These are phyloP conservation scores for Alternaria hordeiaustralica DNA, from an alignment of 2,329 filamentous ascomycete species.

Conservation along the genomic window DNA sequence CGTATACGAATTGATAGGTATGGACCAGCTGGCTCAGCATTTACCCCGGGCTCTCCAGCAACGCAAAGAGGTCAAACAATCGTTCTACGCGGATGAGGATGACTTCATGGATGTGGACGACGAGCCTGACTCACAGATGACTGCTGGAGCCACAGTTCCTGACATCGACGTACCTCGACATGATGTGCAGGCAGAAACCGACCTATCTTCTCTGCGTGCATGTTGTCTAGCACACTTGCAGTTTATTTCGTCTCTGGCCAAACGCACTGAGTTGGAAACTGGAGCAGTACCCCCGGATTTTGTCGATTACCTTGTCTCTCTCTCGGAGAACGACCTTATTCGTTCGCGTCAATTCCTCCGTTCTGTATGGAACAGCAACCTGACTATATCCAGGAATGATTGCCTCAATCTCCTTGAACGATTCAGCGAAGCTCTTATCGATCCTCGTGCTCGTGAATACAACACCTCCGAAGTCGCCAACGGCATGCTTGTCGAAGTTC, in stretches of 20 bases:
- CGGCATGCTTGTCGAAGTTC: constrained; percentile 42
- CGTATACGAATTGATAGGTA: constrained; percentile 36
- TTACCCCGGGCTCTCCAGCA: constrained; percentile 39
- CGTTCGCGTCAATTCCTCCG: constrained; percentile 39
- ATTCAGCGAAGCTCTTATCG: constrained; percentile 39
- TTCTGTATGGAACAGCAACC: constrained; percentile 30
- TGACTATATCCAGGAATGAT: constrained; percentile 29
- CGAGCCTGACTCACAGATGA: constrained; percentile 67
- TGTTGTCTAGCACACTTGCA: constrained; percentile 38
- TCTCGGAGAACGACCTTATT: constrained; percentile 39
- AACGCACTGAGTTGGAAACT: constrained; percentile 13
- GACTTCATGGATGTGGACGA: constrained; percentile 73
- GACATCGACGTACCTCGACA: constrained; percentile 55
- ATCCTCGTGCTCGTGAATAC: constrained; percentile 44
- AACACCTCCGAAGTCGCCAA: constrained; percentile 49
- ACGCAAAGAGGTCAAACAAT: constrained; percentile 39
- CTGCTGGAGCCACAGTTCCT: constrained; percentile 50
- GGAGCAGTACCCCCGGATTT: constrained; percentile 34
- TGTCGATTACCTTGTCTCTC: constrained; percentile 33
- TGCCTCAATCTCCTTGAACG: constrained; percentile 39
- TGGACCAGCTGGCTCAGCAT: constrained; percentile 43
- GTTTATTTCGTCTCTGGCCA: constrained; percentile 31
- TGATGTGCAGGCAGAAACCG: constrained; percentile 42
- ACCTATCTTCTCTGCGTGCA: constrained; percentile 37
- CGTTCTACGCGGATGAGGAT: constrained; percentile 46